Percentiles rank a stretch among this genome's conserved stretches.
These are phyloP conservation scores for Pistacia atlantica DNA, from an alignment of 345 rosid genomes.

Conservation along the genomic window DNA sequence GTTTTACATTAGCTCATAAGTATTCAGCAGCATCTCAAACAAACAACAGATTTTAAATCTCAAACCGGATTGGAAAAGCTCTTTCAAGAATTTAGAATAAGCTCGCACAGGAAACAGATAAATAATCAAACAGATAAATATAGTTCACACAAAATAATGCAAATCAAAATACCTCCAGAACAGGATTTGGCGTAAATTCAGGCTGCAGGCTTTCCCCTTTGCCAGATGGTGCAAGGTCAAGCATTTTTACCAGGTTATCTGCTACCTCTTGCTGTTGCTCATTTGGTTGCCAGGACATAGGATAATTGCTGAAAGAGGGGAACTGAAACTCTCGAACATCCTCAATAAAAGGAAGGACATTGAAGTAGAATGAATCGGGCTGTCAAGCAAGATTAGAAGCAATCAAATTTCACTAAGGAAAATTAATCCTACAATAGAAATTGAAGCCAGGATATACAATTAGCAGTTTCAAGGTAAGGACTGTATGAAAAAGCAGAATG, in stretches of 20 bases:
- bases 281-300: slow-evolving; percentile 71
- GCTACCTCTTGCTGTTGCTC: slow-evolving; percentile 81
- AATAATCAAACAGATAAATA: neutral
- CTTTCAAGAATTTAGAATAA: neutral
- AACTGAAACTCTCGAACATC: slow-evolving; percentile 93
- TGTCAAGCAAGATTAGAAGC: slow-evolving; percentile 36
- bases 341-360: slow-evolving; percentile 83
- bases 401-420: slow-evolving; percentile 8
- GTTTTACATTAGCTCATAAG: slow-evolving; percentile 2
- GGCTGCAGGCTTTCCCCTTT: slow-evolving; percentile 68
- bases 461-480: slow-evolving; percentile 1
- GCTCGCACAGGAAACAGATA: neutral
- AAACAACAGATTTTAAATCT: neutral
- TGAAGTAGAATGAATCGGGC: slow-evolving; percentile 92
- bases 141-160: neutral
- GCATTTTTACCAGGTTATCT: slow-evolving; percentile 79
- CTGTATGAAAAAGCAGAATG: neutral
- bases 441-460: neutral
- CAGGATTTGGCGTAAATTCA: slow-evolving; percentile 85
- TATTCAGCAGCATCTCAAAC: neutral
- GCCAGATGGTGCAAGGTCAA: slow-evolving; percentile 78
- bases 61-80: neutral
- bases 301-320: slow-evolving; percentile 74
- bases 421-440: slow-evolving; percentile 18
- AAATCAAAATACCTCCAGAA: slow-evolving; percentile 59